Base-by-base conservation (phyloP, 108 stramenopile genomes). In the Cyclotella cryptica region DNA sequence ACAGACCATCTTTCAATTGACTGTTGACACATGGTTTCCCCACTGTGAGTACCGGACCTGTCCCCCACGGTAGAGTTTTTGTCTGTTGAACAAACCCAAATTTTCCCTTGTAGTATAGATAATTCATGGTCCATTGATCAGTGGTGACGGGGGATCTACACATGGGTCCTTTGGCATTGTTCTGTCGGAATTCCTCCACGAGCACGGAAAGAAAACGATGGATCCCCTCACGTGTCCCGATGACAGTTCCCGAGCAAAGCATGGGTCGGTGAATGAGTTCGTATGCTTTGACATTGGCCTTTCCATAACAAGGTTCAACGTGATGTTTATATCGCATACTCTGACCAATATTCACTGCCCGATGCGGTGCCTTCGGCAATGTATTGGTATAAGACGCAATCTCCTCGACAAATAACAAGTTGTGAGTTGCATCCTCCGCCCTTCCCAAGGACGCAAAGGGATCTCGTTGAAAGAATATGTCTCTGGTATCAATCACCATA, bases 101-200 rank as follows among this genome's bases (percentile, higher is more conserved):
- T 42, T 71, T 40, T 7, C 89, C 89, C 12, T 75, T 72, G 62
- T 93, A 93, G 49, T 75, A 93, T 28, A 93, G 68, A 69, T 90
- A 89, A 57, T 93, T 93, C 83, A 91, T 90, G 27, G 91, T 91
- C 73, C 84, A 84, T 76, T 93, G 93, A 73, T 93, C 93, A 27
- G 87, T 82, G 35, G 80, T 89, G 21, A 58, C 22, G 22, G 77
- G 85, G 18, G 86, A 86, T 24, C 86, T 81, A 63, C 88, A 89
- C 44, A 90, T 68, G 29, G 80, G 72, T 54, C 78, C 61, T 17
- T 41, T 51, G 21, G 69, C 82, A 14, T 66, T 72, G 39, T 86
- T 86, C 80, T 67, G 67, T 8, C 49, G 62, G 43, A 93, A 90
- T 84, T 93, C 93, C n/a, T 83, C 69, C 60, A 89, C 76, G 70